These are phyloP conservation scores for Cyphellophora attinorum DNA, from an alignment of 2,329 filamentous ascomycete species.

Conservation along the genomic window DNA sequence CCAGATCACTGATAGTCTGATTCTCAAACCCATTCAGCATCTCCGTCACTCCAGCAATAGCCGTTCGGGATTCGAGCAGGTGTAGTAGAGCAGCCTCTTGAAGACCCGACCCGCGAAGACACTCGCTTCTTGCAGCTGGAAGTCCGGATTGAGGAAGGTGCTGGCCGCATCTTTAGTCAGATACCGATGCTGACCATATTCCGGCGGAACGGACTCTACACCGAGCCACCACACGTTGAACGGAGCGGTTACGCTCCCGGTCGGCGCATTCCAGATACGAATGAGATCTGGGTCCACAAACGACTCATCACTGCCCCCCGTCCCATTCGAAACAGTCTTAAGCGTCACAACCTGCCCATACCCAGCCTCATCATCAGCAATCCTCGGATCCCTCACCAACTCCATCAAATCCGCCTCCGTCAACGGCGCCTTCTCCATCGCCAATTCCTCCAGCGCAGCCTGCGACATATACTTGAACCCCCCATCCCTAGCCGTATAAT, in stretches of 20 bases:
- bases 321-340: no score
- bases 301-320: no score
- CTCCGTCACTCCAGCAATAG: background rate
- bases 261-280: background rate
- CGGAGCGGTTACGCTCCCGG: background rate
- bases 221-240: background rate
- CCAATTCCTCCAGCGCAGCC: background rate
- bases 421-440: background rate
- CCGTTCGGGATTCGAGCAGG: background rate
- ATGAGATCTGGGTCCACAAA: background rate
- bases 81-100: background rate
- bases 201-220: background rate
- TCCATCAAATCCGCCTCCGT: background rate
- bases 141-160: background rate
- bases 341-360: background rate
- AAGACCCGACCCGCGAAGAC: background rate
- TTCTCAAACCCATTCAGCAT: background rate
- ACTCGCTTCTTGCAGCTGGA: background rate
- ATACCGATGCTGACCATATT: background rate
- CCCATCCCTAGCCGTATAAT: background rate
- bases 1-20: background rate
- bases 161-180: background rate
- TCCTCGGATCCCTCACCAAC: background rate
- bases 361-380: background rate
- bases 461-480: slow-evolving; percentile 1